Percentiles rank a stretch among this genome's conserved stretches.
These are phyloP conservation scores for Cyclocybe aegerita DNA, from an alignment of 768 basidiomycete genomes.

Conservation along the genomic window DNA sequence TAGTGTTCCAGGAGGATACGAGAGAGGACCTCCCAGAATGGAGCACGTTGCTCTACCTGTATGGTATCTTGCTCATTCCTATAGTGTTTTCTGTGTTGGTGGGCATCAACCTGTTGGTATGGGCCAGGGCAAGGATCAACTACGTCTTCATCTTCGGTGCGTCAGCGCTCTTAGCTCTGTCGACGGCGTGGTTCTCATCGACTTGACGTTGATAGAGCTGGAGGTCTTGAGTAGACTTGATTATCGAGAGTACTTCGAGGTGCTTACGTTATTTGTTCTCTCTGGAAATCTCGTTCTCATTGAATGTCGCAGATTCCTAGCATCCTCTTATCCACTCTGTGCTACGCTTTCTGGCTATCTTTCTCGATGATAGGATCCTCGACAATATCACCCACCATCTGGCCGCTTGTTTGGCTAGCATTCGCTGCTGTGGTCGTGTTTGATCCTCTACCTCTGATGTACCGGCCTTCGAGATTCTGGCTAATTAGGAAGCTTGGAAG, in stretches of 20 bases:
- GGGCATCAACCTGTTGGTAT: constrained; percentile 81
- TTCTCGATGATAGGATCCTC: constrained; percentile 61
- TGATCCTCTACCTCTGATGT: constrained; percentile 73
- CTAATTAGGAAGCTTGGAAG: constrained; percentile 60
- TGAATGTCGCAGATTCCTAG: constrained; percentile 60
- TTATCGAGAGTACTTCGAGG: constrained; percentile 68
- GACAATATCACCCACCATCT: constrained; percentile 63
- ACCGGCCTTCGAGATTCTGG: constrained; percentile 78
- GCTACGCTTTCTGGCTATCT: constrained; percentile 84
- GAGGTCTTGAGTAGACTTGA: constrained; percentile 73
- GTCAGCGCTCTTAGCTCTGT: constrained; percentile 12
- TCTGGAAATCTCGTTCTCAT: neutral
- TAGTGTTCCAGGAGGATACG: constrained; percentile 15
- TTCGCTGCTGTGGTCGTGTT: constrained; percentile 59
- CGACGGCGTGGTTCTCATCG: neutral
- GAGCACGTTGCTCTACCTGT: constrained; percentile 75
- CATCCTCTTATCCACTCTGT: constrained; percentile 72
- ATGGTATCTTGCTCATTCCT: constrained; percentile 73
- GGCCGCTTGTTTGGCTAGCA: constrained; percentile 82
- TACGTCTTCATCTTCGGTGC: constrained; percentile 90
- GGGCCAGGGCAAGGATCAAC: constrained; percentile 78
- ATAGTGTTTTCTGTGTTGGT: constrained; percentile 75
- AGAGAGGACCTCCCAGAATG: constrained; percentile 57
- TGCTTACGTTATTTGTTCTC: constrained; percentile 20
- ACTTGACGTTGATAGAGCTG: constrained; percentile 47